Evolutionary conservation across 2,329 filamentous ascomycete genomes (phyloP).

Genomic region (Ceratocystiopsis brevicomis): DNA sequence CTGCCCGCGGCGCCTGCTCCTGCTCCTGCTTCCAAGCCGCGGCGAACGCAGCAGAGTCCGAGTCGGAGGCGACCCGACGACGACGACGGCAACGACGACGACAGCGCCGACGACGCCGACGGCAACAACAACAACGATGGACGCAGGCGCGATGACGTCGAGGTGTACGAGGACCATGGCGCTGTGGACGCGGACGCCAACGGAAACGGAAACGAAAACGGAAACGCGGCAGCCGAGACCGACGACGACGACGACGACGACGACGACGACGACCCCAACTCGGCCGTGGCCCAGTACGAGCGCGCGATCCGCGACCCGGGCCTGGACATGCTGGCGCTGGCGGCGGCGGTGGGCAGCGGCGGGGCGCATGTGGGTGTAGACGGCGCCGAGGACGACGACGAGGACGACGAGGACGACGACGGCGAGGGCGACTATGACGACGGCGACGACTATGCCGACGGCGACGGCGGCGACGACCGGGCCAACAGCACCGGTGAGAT

Average conservation of each 20-base stretch:
- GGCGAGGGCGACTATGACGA: not conserved
- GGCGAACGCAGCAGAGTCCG: conserved; percentile 5
- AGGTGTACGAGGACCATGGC: not conserved
- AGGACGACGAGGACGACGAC: not conserved
- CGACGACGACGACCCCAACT: conserved; percentile 22
- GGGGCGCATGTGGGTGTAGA: not conserved
- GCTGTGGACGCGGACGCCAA: not conserved
- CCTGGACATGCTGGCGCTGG: conserved; percentile 37
- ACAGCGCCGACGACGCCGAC: not conserved
- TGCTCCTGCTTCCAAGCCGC: not conserved
- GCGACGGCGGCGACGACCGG: not conserved
- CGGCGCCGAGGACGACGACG: not conserved
- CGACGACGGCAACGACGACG: not conserved
- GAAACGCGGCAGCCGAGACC: conserved; percentile 7
- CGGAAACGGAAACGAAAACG: not conserved
- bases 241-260: conserved; percentile 14
- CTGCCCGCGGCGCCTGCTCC: conserved; percentile 11
- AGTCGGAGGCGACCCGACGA: conserved; percentile 7
- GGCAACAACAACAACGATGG: not conserved
- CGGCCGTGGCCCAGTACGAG: conserved; percentile 57
- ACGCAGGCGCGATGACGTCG: not conserved
- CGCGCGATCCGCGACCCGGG: conserved; percentile 61
- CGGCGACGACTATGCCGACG: not conserved
- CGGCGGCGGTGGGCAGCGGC: conserved; percentile 27
- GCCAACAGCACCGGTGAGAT: no score